phyloP scores from a whole-genome alignment of 305 asterid genomes.

The Petunia hybrid region DNA sequence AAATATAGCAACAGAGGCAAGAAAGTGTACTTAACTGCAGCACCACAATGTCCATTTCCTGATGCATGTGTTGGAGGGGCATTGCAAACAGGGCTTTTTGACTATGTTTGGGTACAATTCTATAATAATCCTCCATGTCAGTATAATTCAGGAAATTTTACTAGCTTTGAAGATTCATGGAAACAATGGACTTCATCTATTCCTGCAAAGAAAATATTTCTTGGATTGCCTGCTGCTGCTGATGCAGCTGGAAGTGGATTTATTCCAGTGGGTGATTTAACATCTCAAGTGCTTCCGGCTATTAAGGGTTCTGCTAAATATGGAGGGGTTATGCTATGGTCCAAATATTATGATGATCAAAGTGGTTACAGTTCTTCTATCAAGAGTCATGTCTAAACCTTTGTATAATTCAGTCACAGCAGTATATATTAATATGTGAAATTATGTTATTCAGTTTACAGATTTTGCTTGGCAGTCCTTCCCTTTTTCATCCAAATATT shows the following conservation, averaged over 20 bases:
- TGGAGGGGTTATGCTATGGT: constrained; percentile 40
- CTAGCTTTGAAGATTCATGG: constrained; percentile 51
- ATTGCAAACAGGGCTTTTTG: constrained; percentile 56
- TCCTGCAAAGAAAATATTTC: constrained; percentile 50
- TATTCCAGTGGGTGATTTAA: constrained; percentile 29
- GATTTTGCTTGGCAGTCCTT: background rate
- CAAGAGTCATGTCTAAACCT: constrained; percentile 27
- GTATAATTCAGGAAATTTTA: constrained; percentile 39
- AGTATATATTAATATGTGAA: too few relatives aligned
- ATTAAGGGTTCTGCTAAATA: constrained; percentile 38
- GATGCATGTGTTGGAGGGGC: constrained; percentile 60
- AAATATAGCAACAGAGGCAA: constrained; percentile 44
- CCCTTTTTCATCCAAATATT: background rate
- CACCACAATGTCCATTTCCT: constrained; percentile 72
- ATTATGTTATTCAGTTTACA: too few relatives aligned
- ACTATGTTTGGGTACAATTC: constrained; percentile 65
- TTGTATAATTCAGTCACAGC: background rate
- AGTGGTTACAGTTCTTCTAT: constrained; percentile 35
- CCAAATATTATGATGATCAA: constrained; percentile 35
- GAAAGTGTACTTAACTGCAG: constrained; percentile 55
- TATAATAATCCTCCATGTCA: constrained; percentile 68
- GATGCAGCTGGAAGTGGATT: constrained; percentile 45
- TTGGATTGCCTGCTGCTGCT: constrained; percentile 54
- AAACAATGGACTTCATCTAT: constrained; percentile 32
- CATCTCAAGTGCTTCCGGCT: constrained; percentile 43